phyloP scores from a whole-genome alignment of 768 basidiomycete species.

The Floccularia luteovirens region DNA sequence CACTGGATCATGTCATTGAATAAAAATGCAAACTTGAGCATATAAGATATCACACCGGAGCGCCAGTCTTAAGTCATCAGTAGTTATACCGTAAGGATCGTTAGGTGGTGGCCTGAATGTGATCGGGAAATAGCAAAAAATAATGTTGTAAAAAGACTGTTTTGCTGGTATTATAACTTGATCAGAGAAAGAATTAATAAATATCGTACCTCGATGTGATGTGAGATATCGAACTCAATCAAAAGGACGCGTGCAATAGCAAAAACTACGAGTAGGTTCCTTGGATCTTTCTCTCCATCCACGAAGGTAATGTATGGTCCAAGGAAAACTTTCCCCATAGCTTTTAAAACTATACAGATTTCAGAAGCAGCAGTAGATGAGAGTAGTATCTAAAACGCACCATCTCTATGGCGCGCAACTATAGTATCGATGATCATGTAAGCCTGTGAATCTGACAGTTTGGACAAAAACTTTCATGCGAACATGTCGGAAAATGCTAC shows the following conservation, averaged over 20 bases:
- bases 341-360: constrained; percentile 49
- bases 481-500: constrained; percentile 70
- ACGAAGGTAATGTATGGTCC: constrained; percentile 71
- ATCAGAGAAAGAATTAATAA: neutral
- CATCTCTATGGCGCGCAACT: constrained; percentile 61
- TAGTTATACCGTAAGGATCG: constrained; percentile 88
- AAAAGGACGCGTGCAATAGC: constrained; percentile 80
- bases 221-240: constrained; percentile 78
- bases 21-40: neutral
- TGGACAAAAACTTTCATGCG: constrained; percentile 80
- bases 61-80: constrained; percentile 73
- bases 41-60: constrained; percentile 43
- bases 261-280: constrained; percentile 88
- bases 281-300: constrained; percentile 95
- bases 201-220: constrained; percentile 64
- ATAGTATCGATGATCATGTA: constrained; percentile 78
- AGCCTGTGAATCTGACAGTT: constrained; percentile 70
- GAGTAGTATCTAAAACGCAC: constrained; percentile 24
- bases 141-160: constrained; percentile 88
- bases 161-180: too few species aligned
- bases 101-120: constrained; percentile 91
- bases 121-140: constrained; percentile 98
- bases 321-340: constrained; percentile 67
- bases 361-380: neutral
- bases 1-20: constrained; percentile 24